Base-by-base conservation (phyloP, 495 filamentous ascomycete species). In the Penicillium maclennaniae region DNA sequence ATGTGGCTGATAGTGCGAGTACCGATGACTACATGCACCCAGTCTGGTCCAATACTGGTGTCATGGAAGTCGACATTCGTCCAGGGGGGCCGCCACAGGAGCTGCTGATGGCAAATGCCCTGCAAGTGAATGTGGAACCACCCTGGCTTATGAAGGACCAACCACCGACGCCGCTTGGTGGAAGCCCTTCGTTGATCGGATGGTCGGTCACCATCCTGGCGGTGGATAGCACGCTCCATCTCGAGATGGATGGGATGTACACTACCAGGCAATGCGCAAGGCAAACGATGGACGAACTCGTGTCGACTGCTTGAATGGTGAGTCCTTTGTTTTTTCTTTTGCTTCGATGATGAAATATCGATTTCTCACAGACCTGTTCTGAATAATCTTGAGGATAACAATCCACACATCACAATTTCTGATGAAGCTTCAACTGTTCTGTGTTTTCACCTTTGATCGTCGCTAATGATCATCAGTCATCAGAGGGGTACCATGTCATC, bases 261-360 rank as follows among this genome's bases (percentile, higher is more conserved):
- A 88, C 85, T 61, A 70, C 83, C 27, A 73, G 77, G 55, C 80
- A 85, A 63, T 87, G 90, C 62, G 77, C 79, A 41, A 78, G 74
- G n/a, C 88, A 92, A 60, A 86, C 79, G 4, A 72, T 90, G 59
- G 86, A 88, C 10, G 79, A 79, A 15, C 38, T 48, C 25, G 20
- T 39, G 39, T 39, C 36, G 38, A 43, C 25, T 34, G 48, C 34
- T 50, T 17, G 39, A 19, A 28, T 34, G 10, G 48, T 50, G 16
- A 50, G 48, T 44, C 21, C 19, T 21, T 41, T 37, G 8, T 20
- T 40, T 37, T 31, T 9, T 25, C 36, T n/a, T 28, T 49, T 27
- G 15, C 43, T 45, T 34, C 54, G 47, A 75, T 79, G 76, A 79
- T 78, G 78, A 80, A 66, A 69, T 66, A 74, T 51, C 63, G 51